phyloP scores from a whole-genome alignment of 192 early-diverging fungal species.

The Coemansia sp. region DNA sequence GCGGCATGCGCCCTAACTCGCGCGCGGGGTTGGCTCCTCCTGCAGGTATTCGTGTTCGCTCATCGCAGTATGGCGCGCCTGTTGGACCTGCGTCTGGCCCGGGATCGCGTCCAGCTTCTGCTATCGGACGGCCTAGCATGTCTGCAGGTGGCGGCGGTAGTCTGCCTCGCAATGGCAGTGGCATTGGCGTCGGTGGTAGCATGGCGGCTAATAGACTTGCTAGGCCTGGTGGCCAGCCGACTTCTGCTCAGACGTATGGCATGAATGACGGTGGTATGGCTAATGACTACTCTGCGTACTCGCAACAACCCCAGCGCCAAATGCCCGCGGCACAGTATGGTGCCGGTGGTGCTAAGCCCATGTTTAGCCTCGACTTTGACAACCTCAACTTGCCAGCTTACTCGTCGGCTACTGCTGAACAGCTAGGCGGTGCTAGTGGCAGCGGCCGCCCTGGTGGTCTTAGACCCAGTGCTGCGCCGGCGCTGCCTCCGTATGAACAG shows the following conservation, averaged over 20 bases:
- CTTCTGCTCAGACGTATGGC: constrained; percentile 2
- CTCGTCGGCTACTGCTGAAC: constrained; percentile 38
- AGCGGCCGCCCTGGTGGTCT: neutral
- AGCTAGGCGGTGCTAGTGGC: constrained; percentile 26
- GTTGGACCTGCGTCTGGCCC: constrained; percentile 19
- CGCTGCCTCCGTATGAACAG: constrained; percentile 5
- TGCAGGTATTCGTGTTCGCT: constrained; percentile 35
- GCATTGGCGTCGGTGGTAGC: constrained; percentile 6
- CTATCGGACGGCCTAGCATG: constrained; percentile 18
- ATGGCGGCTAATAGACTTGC: constrained; percentile 17
- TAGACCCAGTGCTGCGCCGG: neutral
- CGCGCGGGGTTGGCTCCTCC: constrained; percentile 32
- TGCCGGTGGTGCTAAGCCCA: constrained; percentile 18
- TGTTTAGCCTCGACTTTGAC: constrained; percentile 58
- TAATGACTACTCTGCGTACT: constrained; percentile 5
- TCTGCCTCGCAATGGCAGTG: constrained; percentile 13
- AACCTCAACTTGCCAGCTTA: constrained; percentile 55
- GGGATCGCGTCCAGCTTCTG: constrained; percentile 24
- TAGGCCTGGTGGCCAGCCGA: constrained; percentile 15
- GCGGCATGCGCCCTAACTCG: constrained; percentile 21
- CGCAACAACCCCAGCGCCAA: constrained; percentile 15
- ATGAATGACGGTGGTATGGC: neutral
- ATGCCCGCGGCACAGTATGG: constrained; percentile 19
- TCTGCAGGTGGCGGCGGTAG: constrained; percentile 4
- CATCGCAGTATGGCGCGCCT: constrained; percentile 42